Percentiles rank a stretch among this genome's conserved stretches.
These are phyloP conservation scores for Vigna trinervia DNA, from an alignment of 306 rosid genomes.

Conservation along the genomic window DNA sequence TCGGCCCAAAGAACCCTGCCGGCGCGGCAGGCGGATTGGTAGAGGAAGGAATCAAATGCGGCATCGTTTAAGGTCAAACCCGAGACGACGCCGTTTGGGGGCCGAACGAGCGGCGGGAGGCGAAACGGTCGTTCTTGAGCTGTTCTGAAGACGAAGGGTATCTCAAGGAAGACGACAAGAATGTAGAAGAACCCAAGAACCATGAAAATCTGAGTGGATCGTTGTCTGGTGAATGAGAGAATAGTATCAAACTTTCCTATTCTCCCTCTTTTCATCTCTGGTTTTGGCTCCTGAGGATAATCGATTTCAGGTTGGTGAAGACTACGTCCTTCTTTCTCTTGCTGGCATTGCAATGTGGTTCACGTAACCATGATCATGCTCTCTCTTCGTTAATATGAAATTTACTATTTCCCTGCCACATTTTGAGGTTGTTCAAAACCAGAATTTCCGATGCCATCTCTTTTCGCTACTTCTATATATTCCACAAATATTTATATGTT, in stretches of 20 bases:
- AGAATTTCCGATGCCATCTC: too few species aligned
- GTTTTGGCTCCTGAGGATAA: background rate
- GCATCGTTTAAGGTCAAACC: slow-evolving; percentile 56
- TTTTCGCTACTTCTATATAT: too few species aligned
- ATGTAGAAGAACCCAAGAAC: slow-evolving; percentile 61
- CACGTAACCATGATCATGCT: too few species aligned
- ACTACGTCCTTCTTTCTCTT: background rate
- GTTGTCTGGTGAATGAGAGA: slow-evolving; percentile 61
- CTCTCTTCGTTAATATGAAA: too few species aligned
- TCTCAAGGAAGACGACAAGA: slow-evolving; percentile 65
- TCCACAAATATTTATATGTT: too few species aligned
- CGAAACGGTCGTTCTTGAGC: slow-evolving; percentile 34
- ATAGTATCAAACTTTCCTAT: slow-evolving; percentile 52
- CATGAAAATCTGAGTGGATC: slow-evolving; percentile 75
- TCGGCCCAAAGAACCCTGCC: slow-evolving; percentile 72
- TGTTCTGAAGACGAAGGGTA: slow-evolving; percentile 70
- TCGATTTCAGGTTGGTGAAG: slow-evolving; percentile 38
- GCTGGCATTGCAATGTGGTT: too few species aligned
- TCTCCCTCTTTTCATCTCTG: slow-evolving; percentile 70
- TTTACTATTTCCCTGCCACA: too few species aligned
- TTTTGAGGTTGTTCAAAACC: too few species aligned
- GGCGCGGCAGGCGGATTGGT: slow-evolving; percentile 59
- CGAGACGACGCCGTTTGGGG: slow-evolving; percentile 51
- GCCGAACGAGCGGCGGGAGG: background rate
- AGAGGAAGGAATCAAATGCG: slow-evolving; percentile 61